phyloP scores from a whole-genome alignment of 495 filamentous ascomycete species.

The Aspergillus olivimuriae region DNA sequence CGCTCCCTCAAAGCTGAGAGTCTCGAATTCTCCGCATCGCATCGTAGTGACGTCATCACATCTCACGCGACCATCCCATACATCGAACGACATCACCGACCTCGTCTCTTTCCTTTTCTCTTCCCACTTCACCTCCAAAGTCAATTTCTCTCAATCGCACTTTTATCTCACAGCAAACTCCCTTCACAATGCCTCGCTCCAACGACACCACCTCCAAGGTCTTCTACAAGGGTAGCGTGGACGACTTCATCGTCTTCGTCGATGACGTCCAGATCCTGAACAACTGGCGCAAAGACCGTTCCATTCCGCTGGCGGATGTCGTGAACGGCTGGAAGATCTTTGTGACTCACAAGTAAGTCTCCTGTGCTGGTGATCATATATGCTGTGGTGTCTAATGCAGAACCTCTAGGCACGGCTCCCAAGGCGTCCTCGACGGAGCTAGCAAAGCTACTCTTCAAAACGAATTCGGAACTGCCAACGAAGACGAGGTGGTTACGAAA shows the following conservation, averaged over 20 bases:
- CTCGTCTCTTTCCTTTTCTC: background rate
- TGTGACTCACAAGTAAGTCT: constrained; percentile 83
- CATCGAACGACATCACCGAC: background rate
- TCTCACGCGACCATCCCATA: constrained; percentile 1
- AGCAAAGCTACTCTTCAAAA: constrained; percentile 68
- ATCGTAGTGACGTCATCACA: constrained; percentile 26
- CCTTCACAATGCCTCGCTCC: constrained; percentile 43
- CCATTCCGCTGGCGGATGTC: constrained; percentile 75
- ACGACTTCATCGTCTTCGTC: constrained; percentile 89
- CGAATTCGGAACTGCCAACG: constrained; percentile 76
- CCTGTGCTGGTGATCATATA: too few relatives aligned
- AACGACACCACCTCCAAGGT: constrained; percentile 71
- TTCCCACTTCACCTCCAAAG: too few relatives aligned
- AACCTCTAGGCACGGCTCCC: constrained; percentile 66
- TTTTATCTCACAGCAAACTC: background rate
- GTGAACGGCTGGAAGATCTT: constrained; percentile 87
- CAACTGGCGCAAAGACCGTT: constrained; percentile 79
- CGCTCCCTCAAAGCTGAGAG: background rate
- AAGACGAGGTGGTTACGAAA: constrained; percentile 70
- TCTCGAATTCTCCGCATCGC: background rate
- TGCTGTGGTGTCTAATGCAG: too few relatives aligned
- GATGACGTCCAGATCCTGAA: constrained; percentile 65
- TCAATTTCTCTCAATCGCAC: constrained; percentile 10
- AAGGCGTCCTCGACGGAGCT: constrained; percentile 70
- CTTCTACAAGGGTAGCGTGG: constrained; percentile 80